Evolutionary conservation across 2,329 filamentous ascomycete species (phyloP).

Genomic region (Boeremia exigua): DNA sequence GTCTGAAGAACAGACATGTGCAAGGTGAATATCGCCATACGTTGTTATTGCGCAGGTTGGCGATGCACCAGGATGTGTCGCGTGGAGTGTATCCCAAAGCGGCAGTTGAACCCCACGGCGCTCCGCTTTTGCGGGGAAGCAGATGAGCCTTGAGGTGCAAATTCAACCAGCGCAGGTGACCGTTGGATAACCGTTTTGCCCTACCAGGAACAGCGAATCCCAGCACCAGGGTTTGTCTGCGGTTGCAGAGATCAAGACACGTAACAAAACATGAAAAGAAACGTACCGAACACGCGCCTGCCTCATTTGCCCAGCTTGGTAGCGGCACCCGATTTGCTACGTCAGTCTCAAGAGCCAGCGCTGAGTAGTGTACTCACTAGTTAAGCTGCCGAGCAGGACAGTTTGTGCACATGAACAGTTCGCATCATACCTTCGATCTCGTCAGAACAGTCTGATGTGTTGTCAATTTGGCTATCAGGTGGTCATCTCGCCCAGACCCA

Average conservation of each 20-base stretch:
- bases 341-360: conserved; percentile 1
- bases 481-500: neutral
- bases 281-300: conserved; percentile 1
- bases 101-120: neutral
- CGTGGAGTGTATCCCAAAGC: conserved; percentile 6
- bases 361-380: neutral
- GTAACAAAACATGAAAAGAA: conserved; percentile 17
- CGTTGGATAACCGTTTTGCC: conserved; percentile 6
- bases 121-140: conserved; percentile 13
- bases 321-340: conserved; percentile 7
- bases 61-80: neutral
- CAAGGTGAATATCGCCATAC: too few relatives aligned
- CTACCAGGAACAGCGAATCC: neutral
- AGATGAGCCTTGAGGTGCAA: conserved; percentile 1
- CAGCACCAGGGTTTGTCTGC: conserved; percentile 3
- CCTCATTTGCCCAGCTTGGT: conserved; percentile 1
- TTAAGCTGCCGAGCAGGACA: neutral
- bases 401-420: conserved; percentile 1
- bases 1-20: too few relatives aligned
- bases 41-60: too few relatives aligned
- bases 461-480: conserved; percentile 1
- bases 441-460: neutral
- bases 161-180: conserved; percentile 13
- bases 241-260: conserved; percentile 5
- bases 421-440: conserved; percentile 8